Evolutionary conservation across 2,329 filamentous ascomycete species (phyloP).

Genomic region (Venturia carpophila): DNA sequence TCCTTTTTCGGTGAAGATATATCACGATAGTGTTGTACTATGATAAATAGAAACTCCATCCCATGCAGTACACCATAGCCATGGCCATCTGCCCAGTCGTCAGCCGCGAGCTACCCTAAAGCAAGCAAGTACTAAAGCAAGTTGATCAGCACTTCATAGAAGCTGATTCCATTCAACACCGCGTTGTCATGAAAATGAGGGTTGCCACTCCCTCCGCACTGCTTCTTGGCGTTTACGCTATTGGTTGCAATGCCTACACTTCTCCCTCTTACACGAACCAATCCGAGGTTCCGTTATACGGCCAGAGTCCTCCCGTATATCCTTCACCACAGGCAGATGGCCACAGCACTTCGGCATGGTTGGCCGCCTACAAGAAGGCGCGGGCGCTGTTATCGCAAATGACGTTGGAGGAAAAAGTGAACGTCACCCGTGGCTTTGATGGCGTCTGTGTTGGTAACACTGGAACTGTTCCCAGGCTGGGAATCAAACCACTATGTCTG

Average conservation of each 20-base stretch:
- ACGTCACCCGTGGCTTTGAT: neutral
- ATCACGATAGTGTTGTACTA: neutral
- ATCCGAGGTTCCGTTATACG: neutral
- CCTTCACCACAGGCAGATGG: neutral
- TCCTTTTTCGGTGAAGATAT: neutral
- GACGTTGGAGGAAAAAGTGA: conserved; percentile 19
- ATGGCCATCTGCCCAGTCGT: neutral
- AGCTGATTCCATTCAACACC: neutral
- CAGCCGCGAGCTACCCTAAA: neutral
- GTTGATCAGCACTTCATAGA: neutral
- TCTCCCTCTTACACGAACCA: neutral
- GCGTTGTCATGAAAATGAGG: neutral
- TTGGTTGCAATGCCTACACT: neutral
- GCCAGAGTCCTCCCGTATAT: conserved; percentile 1
- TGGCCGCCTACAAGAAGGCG: neutral
- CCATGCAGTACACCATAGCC: neutral
- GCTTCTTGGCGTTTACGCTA: neutral
- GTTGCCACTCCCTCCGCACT: neutral
- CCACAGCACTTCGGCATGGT: conserved; percentile 1
- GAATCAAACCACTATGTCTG: conserved; percentile 14
- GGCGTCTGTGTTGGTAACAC: conserved; percentile 1
- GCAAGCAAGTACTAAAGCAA: neutral
- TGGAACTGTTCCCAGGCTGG: neutral
- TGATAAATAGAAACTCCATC: neutral
- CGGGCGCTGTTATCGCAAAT: neutral